Base-by-base conservation (phyloP, 306 rosid species). In the Medicago lupulina region DNA sequence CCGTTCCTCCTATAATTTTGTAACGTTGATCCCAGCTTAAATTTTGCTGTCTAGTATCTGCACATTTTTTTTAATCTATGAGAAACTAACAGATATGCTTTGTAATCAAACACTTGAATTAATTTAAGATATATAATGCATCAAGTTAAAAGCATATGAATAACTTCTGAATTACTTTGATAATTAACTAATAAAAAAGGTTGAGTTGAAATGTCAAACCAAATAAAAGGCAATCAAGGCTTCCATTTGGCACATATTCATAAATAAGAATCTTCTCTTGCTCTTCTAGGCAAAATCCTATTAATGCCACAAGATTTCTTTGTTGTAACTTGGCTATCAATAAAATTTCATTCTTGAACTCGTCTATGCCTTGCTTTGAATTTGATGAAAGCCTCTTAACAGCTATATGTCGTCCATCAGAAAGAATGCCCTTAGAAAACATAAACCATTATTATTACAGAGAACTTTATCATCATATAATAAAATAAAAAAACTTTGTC, bases 261-360 rank as follows among this genome's bases (percentile, higher is more conserved):
- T 88, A 88, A 14, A 88, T 71, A 31, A 91, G 90, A 4, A 90
- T 68, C 74, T 87, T 88, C 25, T 91, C 93, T 18, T 77, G 74
- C 7, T 78, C 82, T 72, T 87, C 90, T 70, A 85, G 65, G 51
- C 91, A 86, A 55, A 86, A 87, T 54, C 96, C 92, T 59, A 79
- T 65, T 17, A 91, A 79, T 57, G 83, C 85, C 6, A 70, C 90
- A 0, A 91, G 68, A 73, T 85, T 88, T 79, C 89, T 79, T 23
- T 91, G 93, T 51, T 87, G 88, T 54, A 89, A 86, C 55, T 84
- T 82, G 15, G 90, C 93, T 17, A 91, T 79, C 40, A 88, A 15
- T 36, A 78, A 44, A 50, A 85, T 78, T 60, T 91, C 96, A 63
- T 82, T 88, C 69, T 82, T 87, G 71, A 91, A 88, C 79, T 91